These are phyloP conservation scores for Rhynchospora pubera DNA, from an alignment of 176 grass and related monocot genomes.

Conservation along the genomic window DNA sequence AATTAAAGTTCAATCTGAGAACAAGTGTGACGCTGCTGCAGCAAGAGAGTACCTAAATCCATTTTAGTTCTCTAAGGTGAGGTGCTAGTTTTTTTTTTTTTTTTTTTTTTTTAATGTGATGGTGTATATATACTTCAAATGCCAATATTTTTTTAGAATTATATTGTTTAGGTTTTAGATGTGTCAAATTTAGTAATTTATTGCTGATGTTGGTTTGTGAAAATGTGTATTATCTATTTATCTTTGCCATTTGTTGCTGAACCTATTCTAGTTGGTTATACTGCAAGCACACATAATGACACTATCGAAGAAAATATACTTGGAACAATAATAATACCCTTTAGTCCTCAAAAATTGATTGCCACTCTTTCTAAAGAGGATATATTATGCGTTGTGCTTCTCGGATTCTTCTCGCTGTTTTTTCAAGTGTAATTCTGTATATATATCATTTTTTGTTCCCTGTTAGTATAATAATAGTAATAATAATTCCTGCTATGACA, in stretches of 20 bases:
- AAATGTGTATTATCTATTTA: background rate
- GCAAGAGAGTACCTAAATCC: background rate
- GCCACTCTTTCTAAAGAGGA: background rate
- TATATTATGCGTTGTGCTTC: background rate
- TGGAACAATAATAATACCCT: background rate
- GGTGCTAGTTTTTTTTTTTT: too few relatives aligned
- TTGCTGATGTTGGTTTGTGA: background rate
- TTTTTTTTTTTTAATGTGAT: too few relatives aligned
- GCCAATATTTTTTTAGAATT: background rate
- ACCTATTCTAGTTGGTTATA: background rate
- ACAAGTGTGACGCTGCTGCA: too few relatives aligned
- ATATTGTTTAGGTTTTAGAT: background rate
- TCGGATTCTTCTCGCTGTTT: background rate
- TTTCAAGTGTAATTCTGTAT: background rate
- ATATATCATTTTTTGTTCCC: background rate
- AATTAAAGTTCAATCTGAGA: background rate
- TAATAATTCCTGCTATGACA: background rate
- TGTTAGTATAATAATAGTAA: slow-evolving; percentile 1
- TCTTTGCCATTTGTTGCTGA: background rate
- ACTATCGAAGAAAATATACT: background rate
- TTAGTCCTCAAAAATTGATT: background rate
- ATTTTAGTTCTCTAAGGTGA: background rate
- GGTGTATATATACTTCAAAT: background rate
- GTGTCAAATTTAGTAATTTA: background rate
- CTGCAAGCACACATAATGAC: background rate